These are phyloP conservation scores for Candida boidinii DNA, from an alignment of 805 yeast species.

Conservation along the genomic window DNA sequence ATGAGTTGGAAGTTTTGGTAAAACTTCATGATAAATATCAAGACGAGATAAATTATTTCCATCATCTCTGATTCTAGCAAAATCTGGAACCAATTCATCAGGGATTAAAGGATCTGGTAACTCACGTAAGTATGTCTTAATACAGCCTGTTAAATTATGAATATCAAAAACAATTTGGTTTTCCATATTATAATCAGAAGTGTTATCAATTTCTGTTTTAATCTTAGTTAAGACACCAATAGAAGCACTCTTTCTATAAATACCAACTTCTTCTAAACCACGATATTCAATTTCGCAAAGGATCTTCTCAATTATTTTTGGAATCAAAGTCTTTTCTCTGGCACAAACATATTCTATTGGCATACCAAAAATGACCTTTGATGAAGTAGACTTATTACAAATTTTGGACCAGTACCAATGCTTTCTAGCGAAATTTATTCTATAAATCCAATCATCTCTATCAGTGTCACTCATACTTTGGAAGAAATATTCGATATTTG, in stretches of 20 bases:
- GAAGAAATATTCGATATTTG: constrained; percentile 39
- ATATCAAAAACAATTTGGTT: constrained; percentile 48
- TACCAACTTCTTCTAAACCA: constrained; percentile 85
- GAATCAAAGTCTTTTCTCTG: constrained; percentile 56
- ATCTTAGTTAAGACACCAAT: constrained; percentile 35
- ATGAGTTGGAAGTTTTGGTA: constrained; percentile 43
- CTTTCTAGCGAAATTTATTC: constrained; percentile 36
- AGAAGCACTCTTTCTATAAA: constrained; percentile 65
- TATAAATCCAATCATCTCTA: constrained; percentile 65
- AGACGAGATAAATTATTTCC: constrained; percentile 15
- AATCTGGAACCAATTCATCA: constrained; percentile 51
- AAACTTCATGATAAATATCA: constrained; percentile 13
- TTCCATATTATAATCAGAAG: constrained; percentile 38
- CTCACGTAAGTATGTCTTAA: constrained; percentile 76
- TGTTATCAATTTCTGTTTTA: constrained; percentile 34
- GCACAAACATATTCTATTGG: constrained; percentile 71
- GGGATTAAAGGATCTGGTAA: constrained; percentile 79
- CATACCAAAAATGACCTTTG: constrained; percentile 66
- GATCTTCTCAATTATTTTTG: constrained; percentile 56
- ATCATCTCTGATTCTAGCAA: constrained; percentile 30
- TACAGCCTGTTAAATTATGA: constrained; percentile 82
- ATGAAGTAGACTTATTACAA: constrained; percentile 14
- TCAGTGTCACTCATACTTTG: constrained; percentile 60
- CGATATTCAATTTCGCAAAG: constrained; percentile 74
- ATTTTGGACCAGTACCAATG: constrained; percentile 47